These are phyloP conservation scores for Globisporangium nunn DNA, from an alignment of 352 stramenopile genomes.

Conservation along the genomic window DNA sequence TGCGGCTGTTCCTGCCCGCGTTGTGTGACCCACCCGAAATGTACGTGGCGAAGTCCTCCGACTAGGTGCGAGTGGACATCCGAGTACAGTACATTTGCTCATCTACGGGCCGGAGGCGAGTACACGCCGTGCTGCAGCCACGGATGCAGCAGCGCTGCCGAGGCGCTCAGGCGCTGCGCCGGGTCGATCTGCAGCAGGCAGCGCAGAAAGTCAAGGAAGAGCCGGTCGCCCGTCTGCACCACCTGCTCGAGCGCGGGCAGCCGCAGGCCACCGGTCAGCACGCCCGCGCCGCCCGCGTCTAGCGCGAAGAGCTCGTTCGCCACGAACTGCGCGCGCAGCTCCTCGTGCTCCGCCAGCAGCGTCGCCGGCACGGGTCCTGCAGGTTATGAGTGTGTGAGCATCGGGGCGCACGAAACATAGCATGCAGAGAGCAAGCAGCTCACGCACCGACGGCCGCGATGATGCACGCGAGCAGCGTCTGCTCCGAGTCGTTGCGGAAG, in stretches of 20 bases:
- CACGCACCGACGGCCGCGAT: slow-evolving; percentile 55
- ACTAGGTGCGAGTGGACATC: slow-evolving; percentile 27
- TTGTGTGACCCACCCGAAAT: not conserved
- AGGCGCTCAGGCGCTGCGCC: slow-evolving; percentile 33
- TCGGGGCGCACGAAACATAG: too few relatives aligned
- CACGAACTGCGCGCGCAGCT: slow-evolving; percentile 47
- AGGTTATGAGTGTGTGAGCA: too few relatives aligned
- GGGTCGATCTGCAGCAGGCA: slow-evolving; percentile 68
- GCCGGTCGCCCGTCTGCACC: slow-evolving; percentile 42
- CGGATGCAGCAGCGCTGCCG: slow-evolving; percentile 47
- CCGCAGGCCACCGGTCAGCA: slow-evolving; percentile 23
- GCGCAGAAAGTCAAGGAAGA: slow-evolving; percentile 67
- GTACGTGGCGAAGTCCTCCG: not conserved
- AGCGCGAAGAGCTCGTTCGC: slow-evolving; percentile 51
- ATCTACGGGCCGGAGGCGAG: too few relatives aligned
- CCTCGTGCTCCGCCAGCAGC: slow-evolving; percentile 40
- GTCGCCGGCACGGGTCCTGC: slow-evolving; percentile 57
- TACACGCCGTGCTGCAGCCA: slow-evolving; percentile 28
- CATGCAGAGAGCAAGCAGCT: not conserved
- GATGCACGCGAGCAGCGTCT: slow-evolving; percentile 92
- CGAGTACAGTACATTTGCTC: too few relatives aligned
- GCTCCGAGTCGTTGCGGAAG: slow-evolving; percentile 84
- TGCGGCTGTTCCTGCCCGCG: too few relatives aligned
- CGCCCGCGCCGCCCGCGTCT: slow-evolving; percentile 39
- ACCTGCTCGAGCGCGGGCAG: slow-evolving; percentile 46